Conservation (phyloP, 495 filamentous ascomycete species). For the Thermothielavioides terrestris region DNA sequence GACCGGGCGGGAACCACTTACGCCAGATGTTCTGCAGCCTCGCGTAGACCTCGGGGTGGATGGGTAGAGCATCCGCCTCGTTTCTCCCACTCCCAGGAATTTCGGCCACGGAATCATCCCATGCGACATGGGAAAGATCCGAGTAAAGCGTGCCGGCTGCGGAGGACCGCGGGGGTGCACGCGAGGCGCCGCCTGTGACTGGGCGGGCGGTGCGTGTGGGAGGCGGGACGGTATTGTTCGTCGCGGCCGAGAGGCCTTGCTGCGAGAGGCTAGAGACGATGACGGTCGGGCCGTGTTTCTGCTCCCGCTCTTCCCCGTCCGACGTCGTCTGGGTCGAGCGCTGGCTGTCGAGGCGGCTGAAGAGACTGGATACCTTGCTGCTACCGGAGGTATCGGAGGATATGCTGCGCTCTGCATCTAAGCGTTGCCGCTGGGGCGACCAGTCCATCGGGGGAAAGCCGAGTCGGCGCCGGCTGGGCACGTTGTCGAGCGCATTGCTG, state of each 20-base stretch:
- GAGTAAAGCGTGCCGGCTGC: neutral
- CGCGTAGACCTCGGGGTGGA: no score
- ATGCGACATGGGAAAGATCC: neutral
- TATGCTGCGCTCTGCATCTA: neutral
- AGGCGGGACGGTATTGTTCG: no score
- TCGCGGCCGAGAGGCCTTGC: no score
- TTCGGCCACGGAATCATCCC: neutral
- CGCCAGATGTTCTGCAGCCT: conserved; percentile 26
- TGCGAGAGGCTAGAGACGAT: no score
- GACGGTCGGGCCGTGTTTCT: neutral
- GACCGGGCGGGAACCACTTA: conserved; percentile 5
- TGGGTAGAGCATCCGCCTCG: no score
- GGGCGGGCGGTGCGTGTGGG: neutral
- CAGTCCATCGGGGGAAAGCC: neutral
- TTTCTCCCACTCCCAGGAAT: no score
- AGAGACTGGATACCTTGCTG: conserved; percentile 19
- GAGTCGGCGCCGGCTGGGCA: conserved; percentile 10
- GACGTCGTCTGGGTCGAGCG: conserved; percentile 25
- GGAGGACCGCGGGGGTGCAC: neutral
- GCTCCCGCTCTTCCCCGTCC: conserved; percentile 6
- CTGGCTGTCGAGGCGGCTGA: conserved; percentile 10
- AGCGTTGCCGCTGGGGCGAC: neutral
- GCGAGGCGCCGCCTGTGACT: neutral
- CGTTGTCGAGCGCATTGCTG: conserved; percentile 13
- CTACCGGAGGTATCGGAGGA: neutral